Evolutionary conservation across 495 filamentous ascomycete genomes (phyloP).

Genomic region (Terfezia claveryi): DNA sequence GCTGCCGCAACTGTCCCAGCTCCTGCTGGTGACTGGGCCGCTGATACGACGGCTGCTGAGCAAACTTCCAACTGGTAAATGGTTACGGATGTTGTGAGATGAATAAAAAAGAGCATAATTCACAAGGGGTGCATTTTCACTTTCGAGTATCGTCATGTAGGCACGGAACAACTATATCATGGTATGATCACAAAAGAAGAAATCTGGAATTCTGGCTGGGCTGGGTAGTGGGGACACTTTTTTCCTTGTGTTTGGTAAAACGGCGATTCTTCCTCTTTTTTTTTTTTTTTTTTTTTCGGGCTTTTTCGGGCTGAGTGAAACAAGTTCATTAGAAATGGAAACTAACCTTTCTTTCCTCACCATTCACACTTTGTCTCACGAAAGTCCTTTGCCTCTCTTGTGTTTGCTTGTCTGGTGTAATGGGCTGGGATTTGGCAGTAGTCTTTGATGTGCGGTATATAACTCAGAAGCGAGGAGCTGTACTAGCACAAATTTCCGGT

Average conservation of each 20-base stretch:
- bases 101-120: neutral
- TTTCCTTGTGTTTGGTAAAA: neutral
- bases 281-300: neutral
- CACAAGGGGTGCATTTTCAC: neutral
- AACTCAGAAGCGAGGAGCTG: neutral
- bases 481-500: too few species aligned
- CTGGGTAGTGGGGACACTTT: neutral
- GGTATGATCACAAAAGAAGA: neutral
- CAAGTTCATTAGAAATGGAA: neutral
- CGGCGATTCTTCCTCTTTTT: neutral
- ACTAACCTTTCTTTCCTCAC: neutral
- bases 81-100: neutral
- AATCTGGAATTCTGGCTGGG: neutral
- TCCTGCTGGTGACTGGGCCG: conserved; percentile 45
- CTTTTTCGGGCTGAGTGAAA: neutral
- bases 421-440: neutral
- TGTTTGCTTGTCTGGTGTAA: neutral
- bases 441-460: neutral
- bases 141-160: too few species aligned
- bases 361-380: neutral
- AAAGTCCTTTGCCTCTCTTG: neutral
- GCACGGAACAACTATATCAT: too few species aligned
- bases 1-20: conserved; percentile 24
- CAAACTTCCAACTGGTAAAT: conserved; percentile 2
- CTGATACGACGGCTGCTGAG: conserved; percentile 26